Evolutionary conservation across 179 eudicot species (phyloP), one percentile per base, ranked within the genome.

Genomic region (Spinacia oleracea): DNA sequence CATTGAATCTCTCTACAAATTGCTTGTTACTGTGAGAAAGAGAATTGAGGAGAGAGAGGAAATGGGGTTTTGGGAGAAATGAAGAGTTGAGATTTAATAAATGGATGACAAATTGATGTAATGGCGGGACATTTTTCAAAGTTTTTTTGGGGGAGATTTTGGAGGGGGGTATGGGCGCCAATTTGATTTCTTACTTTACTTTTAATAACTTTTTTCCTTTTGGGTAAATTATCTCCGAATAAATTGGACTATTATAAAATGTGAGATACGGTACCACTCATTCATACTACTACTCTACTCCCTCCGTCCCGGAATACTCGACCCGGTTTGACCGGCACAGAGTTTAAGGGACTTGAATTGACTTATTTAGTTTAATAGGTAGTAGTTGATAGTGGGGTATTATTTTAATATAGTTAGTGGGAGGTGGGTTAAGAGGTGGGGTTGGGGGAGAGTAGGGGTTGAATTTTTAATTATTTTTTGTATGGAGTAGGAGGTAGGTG

Each of bases 81-180:
- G 9, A 14, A 23, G 23, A 31, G 31, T 25, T 59, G 23, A 12
- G 27, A 16, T 77, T 58, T 20, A 10, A 62, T 29, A 12, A 62
- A 11, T 71, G 48, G 6, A 27, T 20, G 77, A 55, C n/a, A 55
- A 74, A 9, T 48, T 62, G 29, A 16, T 15, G 5, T 48, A 50
- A 29, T 48, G 82, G 82, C 82, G 82, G 82, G 82, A 78, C 77
- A 35, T 64, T 73, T 79, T 79, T 72, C 50, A 46, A 79, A 20
- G 70, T 69, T 77, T 56, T 77, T 73, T 53, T 20, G 60, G 27
- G 64, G 25, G 35, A 40, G 27, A 31, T 46, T 72, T 72, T 35
- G 27, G 58, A 35, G 50, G 40, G 43, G 25, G 23, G 12, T 35
- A 15, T 71, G 40, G 60, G 74, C 74, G 73, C 66, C n/a, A 66